Evolutionary conservation across 2,329 filamentous ascomycete genomes (phyloP).

Genomic region (Aspergillus intermedius): DNA sequence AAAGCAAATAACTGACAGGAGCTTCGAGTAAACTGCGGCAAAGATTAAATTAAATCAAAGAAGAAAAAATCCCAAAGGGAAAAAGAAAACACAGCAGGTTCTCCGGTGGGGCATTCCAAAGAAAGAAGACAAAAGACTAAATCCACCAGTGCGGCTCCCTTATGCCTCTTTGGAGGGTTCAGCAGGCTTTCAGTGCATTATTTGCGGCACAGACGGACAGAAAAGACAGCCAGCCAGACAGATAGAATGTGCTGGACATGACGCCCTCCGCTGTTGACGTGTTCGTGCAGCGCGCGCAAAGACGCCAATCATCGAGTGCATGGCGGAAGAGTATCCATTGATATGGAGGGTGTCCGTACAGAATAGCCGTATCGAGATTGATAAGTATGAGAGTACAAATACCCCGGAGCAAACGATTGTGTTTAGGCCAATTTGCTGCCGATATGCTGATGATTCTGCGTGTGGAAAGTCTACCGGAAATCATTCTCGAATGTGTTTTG

Average conservation of each 20-base stretch:
- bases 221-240: conserved; percentile 1
- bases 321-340: conserved; percentile 5
- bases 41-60: neutral
- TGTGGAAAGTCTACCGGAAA: neutral
- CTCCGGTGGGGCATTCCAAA: neutral
- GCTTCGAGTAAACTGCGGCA: neutral
- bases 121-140: neutral
- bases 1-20: neutral
- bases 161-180: neutral
- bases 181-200: neutral
- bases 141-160: neutral
- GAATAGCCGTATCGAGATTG: neutral
- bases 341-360: neutral
- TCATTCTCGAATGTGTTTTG: neutral
- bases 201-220: conserved; percentile 2
- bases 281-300: conserved; percentile 15
- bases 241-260: conserved; percentile 2
- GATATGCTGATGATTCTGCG: neutral
- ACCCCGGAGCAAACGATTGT: neutral
- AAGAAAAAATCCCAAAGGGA: neutral
- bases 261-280: conserved; percentile 21
- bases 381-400: too few relatives aligned
- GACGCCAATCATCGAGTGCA: conserved; percentile 15
- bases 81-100: neutral
- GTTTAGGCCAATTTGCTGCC: neutral